Evolutionary conservation across 2,329 filamentous ascomycete species (phyloP).

Genomic region (Ophioceras dolichostomum): DNA sequence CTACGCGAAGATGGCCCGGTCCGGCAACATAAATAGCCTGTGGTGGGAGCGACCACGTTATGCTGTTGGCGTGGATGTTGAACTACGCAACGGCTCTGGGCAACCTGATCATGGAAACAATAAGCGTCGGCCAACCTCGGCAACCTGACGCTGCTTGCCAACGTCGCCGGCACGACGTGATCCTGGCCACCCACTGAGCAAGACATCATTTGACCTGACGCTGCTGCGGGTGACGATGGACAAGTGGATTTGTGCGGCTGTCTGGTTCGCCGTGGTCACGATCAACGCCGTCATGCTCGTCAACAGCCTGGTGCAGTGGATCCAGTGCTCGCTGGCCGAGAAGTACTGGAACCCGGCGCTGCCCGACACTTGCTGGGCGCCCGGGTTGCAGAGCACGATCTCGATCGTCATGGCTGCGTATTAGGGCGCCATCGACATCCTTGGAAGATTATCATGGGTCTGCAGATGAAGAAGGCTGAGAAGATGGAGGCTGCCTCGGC

Average conservation of each 20-base stretch:
- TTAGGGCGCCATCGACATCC: constrained; percentile 22
- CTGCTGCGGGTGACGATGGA: constrained; percentile 16
- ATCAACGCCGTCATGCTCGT: constrained; percentile 14
- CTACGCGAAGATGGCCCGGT: too few relatives aligned
- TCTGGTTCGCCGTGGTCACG: constrained; percentile 19
- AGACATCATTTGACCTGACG: constrained; percentile 24
- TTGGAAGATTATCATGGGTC: constrained; percentile 17
- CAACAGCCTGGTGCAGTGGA: constrained; percentile 10
- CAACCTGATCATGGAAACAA: constrained; percentile 2
- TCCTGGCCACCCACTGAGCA: constrained; percentile 22
- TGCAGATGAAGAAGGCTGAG: constrained; percentile 23
- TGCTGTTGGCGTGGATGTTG: constrained; percentile 11
- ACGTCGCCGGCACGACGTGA: constrained; percentile 10
- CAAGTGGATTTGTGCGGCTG: constrained; percentile 11
- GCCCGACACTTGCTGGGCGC: constrained; percentile 8
- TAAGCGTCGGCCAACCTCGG: constrained; percentile 4
- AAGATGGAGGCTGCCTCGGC: constrained; percentile 21
- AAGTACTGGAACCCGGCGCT: constrained; percentile 9
- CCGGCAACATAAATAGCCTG: too few relatives aligned
- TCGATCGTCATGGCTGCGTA: constrained; percentile 12
- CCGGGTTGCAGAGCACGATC: constrained; percentile 8
- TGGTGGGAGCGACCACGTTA: constrained; percentile 14
- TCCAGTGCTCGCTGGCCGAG: constrained; percentile 10
- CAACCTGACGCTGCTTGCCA: constrained; percentile 2
- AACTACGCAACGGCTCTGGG: constrained; percentile 1